Conservation (phyloP, 140 eudicot genomes). For the Flaveria floridana region DNA sequence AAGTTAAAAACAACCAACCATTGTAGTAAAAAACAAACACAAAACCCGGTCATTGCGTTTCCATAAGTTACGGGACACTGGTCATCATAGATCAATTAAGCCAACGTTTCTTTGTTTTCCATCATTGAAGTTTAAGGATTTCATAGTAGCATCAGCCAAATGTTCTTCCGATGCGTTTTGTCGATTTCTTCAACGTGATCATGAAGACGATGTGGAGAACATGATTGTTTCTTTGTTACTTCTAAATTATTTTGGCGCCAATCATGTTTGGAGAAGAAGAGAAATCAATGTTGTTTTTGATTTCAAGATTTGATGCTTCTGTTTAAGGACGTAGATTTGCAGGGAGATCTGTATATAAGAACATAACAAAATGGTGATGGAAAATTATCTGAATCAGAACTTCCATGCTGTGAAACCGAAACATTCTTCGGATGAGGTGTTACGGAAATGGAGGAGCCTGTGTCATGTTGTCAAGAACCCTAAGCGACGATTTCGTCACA, state of each 20-base stretch:
- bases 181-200: too few relatives aligned
- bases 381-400: conserved; percentile 63
- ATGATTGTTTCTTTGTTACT: too few relatives aligned
- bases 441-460: conserved; percentile 77
- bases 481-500: conserved; percentile 75
- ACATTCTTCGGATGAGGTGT: conserved; percentile 65
- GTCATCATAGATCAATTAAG: too few relatives aligned
- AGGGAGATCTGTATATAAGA: conserved; percentile 19
- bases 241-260: neutral
- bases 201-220: too few relatives aligned
- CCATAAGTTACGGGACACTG: conserved; percentile 22
- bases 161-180: too few relatives aligned
- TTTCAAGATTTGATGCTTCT: conserved; percentile 17
- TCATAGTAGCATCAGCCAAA: too few relatives aligned
- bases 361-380: conserved; percentile 45
- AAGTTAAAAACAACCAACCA: too few relatives aligned
- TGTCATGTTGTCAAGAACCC: conserved; percentile 91
- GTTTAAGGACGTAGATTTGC: conserved; percentile 8
- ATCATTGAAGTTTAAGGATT: too few relatives aligned
- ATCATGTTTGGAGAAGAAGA: conserved; percentile 23
- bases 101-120: too few relatives aligned
- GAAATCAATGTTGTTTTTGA: conserved; percentile 7
- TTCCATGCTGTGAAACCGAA: conserved; percentile 73
- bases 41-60: conserved; percentile 30
- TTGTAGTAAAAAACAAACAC: conserved; percentile 5